These are phyloP conservation scores for Phalaenopsis aphrodite DNA, from an alignment of 106 monocot genomes.

Conservation along the genomic window DNA sequence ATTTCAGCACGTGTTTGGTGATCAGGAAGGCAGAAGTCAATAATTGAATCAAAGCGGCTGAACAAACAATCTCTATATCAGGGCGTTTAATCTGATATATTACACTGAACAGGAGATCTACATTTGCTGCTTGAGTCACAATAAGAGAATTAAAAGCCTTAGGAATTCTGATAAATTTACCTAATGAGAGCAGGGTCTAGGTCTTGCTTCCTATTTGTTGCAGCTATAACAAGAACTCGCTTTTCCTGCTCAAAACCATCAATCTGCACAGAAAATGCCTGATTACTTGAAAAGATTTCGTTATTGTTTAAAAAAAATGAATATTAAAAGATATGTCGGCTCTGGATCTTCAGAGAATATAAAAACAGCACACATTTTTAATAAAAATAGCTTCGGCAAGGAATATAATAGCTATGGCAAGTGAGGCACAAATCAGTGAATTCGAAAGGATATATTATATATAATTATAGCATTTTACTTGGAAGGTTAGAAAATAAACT, in stretches of 20 bases:
- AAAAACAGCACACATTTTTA: neutral
- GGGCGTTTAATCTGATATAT: neutral
- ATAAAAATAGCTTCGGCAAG: neutral
- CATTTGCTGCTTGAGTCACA: neutral
- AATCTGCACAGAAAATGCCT: conserved; percentile 30
- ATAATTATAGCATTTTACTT: neutral
- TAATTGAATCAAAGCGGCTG: conserved; percentile 94
- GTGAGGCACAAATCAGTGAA: neutral
- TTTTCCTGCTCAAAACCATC: conserved; percentile 99
- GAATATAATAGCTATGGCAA: neutral
- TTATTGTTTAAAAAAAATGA: neutral
- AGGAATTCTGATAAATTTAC: conserved; percentile 13
- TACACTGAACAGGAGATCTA: neutral
- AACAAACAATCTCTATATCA: conserved; percentile 10
- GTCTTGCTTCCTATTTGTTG: conserved; percentile 96
- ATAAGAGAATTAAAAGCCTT: neutral
- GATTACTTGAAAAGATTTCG: neutral
- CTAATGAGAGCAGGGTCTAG: conserved; percentile 98
- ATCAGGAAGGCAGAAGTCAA: conserved; percentile 78
- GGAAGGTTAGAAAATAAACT: neutral
- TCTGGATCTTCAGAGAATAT: neutral
- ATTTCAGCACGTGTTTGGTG: conserved; percentile 68
- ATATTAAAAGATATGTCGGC: neutral
- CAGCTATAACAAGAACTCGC: conserved; percentile 80
- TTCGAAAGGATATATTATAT: neutral